Percentiles rank a stretch among this genome's conserved stretches.
phyloP scores from a whole-genome alignment of 202 grass and related monocot genomes.

The Eragrostis tef region DNA sequence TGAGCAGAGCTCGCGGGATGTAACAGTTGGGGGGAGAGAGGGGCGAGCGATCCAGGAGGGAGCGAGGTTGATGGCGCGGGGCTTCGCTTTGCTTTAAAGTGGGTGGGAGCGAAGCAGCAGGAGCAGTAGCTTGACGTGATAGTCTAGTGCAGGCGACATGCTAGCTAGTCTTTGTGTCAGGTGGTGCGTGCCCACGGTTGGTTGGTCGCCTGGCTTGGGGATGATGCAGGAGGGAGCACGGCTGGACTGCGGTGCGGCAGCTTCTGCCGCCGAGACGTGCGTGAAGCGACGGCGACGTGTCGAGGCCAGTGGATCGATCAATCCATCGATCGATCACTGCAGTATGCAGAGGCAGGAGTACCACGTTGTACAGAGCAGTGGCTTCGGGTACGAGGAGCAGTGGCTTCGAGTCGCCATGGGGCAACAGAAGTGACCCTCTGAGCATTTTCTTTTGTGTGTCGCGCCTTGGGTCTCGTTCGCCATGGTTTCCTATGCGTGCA shows the following conservation, averaged over 20 bases:
- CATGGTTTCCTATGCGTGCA: too few relatives aligned
- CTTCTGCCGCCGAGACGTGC: slow-evolving; percentile 22
- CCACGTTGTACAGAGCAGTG: neutral
- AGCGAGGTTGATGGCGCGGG: neutral
- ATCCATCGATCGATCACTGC: neutral
- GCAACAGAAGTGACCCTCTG: too few relatives aligned
- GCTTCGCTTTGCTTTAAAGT: neutral
- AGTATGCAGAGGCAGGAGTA: neutral
- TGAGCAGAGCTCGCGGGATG: slow-evolving; percentile 3
- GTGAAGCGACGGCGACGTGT: slow-evolving; percentile 43
- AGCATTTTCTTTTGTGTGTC: neutral
- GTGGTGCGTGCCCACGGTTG: slow-evolving; percentile 3
- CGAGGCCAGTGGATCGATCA: slow-evolving; percentile 30
- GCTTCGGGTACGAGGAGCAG: too few relatives aligned
- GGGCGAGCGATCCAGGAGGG: neutral
- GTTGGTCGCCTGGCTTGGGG: neutral
- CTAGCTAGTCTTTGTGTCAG: slow-evolving; percentile 25
- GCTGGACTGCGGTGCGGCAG: too few relatives aligned
- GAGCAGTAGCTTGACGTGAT: slow-evolving; percentile 29
- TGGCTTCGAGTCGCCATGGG: too few relatives aligned
- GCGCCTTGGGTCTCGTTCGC: too few relatives aligned
- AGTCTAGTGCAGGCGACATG: too few relatives aligned
- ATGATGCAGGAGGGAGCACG: slow-evolving; percentile 30
- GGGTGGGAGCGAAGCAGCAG: neutral
- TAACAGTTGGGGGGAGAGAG: neutral